Evolutionary conservation across 352 stramenopile genomes (phyloP), one percentile per base, ranked within the genome.

Genomic region (Globisporangium barbulae): DNA sequence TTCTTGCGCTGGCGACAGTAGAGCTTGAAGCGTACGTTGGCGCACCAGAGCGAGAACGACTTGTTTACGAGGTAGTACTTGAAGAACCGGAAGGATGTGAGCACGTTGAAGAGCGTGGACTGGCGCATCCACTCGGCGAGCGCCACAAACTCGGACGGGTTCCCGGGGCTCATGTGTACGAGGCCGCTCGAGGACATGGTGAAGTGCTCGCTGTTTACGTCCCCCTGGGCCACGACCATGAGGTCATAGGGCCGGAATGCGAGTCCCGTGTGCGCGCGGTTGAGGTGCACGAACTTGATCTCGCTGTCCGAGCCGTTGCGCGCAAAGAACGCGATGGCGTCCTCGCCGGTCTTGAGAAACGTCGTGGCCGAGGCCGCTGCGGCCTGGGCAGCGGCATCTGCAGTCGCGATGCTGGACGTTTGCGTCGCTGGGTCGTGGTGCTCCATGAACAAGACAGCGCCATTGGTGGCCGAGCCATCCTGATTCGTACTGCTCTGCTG

Each of bases 241-340:
- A 98, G 85, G 60, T 97, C 90, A 58, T 98, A 98, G 48, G 94
- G 95, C 5, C 89, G 81, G 67, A 98, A 98, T 0, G 73, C 59
- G 12, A 91, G 70, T 4, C 80, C 75, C 0, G 74, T 85, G 12
- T 83, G 60, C 0, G 88, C 84, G 21, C 90, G 84, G 52, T 98
- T 96, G 5, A 98, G 62, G 61, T 98, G 90, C 28, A 98, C 91
- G 59, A 98, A 98, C 75, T 98, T 98, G 59, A 98, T 93, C 54
- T 93, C 85, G 53, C 77, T 96, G 45, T 93, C 88, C 2, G 89
- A 88, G 25, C 93, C 91, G 66, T 97, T 93, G 54, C 93, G 85
- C 0, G 91, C 93, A 48, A 98, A 98, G 62, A 98, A 98, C 1
- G 96, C 90, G 31, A 98, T 97, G 1, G 90, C 82, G 59, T 98